A percentile compares a stretch with the other conserved stretches of the same genome.
phyloP scores from a whole-genome alignment of 768 basidiomycete species.

The Polyporus arcularius region DNA sequence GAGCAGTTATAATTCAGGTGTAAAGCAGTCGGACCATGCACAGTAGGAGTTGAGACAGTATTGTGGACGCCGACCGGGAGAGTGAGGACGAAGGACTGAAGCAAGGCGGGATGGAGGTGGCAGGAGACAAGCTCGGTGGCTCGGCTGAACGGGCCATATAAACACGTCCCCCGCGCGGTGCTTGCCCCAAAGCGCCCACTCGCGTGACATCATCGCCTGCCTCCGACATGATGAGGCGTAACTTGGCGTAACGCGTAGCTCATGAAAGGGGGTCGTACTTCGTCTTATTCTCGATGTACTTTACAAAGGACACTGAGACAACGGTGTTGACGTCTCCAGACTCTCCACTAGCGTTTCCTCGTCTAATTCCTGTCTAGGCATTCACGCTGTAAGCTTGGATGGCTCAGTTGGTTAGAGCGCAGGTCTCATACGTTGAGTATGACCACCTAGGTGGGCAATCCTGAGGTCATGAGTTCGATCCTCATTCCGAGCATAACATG shows the following conservation, averaged over 20 bases:
- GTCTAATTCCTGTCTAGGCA: not conserved
- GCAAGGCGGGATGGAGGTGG: not conserved
- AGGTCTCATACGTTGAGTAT: conserved; percentile 21
- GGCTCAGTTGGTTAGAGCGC: conserved; percentile 26
- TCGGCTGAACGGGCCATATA: not conserved
- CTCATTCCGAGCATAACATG: conserved; percentile 16
- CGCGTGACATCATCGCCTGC: conserved; percentile 4
- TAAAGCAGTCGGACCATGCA: not conserved
- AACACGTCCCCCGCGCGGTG: conserved; percentile 2
- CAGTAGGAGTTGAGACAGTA: not conserved
- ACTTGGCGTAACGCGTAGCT: too few species aligned
- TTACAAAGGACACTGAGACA: too few species aligned
- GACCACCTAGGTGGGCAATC: conserved; percentile 15
- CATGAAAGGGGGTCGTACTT: too few species aligned
- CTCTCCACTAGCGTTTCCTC: too few species aligned
- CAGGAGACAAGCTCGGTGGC: not conserved
- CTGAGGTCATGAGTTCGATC: conserved; percentile 24
- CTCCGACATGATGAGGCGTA: too few species aligned
- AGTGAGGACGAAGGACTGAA: not conserved
- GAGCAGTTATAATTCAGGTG: too few species aligned
- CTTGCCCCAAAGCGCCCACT: conserved; percentile 1
- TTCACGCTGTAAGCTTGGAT: conserved; percentile 9
- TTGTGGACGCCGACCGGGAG: not conserved
- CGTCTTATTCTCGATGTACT: too few species aligned
- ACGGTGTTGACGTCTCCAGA: too few species aligned